A percentile compares a stretch with the other conserved stretches of the same genome.
Evolutionary conservation across 2,329 filamentous ascomycete genomes (phyloP).

Genomic region (Ceratocystis colombiana): DNA sequence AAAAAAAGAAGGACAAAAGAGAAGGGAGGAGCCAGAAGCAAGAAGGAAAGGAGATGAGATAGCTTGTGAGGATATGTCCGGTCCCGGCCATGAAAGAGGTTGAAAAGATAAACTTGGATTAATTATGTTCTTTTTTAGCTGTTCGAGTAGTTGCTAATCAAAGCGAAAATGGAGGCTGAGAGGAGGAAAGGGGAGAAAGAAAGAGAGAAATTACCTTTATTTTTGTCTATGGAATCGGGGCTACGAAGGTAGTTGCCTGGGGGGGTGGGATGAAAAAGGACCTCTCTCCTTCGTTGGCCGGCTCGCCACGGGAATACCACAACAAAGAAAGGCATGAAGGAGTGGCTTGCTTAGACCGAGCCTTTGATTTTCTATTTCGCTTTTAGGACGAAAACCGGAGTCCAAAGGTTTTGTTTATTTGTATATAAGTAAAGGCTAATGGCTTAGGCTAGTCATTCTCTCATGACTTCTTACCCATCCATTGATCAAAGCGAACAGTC

Average conservation of each 20-base stretch:
- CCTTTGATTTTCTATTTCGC: not conserved
- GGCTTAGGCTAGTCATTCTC: not conserved
- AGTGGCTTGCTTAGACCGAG: not conserved
- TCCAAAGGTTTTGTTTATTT: not conserved
- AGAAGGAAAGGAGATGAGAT: slow-evolving; percentile 1
- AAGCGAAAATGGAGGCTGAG: not conserved
- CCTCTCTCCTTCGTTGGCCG: not conserved
- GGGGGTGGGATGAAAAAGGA: not conserved
- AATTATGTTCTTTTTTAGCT: not conserved
- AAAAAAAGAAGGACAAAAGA: not conserved
- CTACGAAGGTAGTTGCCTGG: not conserved
- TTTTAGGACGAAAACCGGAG: not conserved
- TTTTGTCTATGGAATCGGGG: not conserved
- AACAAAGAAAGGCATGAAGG: slow-evolving; percentile 1
- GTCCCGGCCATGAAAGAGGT: not conserved
- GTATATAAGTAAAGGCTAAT: not conserved
- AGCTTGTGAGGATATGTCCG: not conserved
- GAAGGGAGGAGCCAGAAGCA: not conserved
- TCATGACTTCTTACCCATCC: slow-evolving; percentile 7
- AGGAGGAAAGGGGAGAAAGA: not conserved
- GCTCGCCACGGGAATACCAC: slow-evolving; percentile 3
- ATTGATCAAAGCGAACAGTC: slow-evolving; percentile 1
- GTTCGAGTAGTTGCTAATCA: not conserved
- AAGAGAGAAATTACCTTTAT: not conserved
- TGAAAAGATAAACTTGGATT: not conserved